A percentile compares a stretch with the other conserved stretches of the same genome.
Conservation (phyloP, 352 stramenopile genomes). For the Phytopythium boreale region DNA sequence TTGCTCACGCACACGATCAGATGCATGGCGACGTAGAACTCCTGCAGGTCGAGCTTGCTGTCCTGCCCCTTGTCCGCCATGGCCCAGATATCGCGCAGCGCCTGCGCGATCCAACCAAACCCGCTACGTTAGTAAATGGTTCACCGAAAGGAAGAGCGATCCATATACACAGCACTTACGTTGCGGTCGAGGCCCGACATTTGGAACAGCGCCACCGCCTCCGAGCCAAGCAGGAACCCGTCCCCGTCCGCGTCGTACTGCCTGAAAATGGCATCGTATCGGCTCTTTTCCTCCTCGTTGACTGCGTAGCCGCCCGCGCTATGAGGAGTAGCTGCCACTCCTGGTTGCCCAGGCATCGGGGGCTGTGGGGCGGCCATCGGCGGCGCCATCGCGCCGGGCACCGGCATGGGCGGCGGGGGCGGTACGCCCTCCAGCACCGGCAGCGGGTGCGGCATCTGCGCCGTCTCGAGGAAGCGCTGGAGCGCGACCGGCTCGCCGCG, state of each 20-base stretch:
- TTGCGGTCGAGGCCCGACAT: constrained; percentile 91
- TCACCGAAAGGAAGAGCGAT: neutral
- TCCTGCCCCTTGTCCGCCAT: constrained; percentile 90
- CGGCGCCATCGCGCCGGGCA: constrained; percentile 4
- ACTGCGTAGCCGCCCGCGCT: constrained; percentile 62
- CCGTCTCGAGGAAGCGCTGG: constrained; percentile 74
- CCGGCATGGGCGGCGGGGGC: constrained; percentile 22
- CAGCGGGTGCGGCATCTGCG: constrained; percentile 47
- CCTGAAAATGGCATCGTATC: constrained; percentile 92
- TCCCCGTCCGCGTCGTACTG: constrained; percentile 90
- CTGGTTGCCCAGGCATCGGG: neutral
- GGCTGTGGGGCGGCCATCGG: constrained; percentile 1
- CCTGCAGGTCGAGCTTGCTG: constrained; percentile 88
- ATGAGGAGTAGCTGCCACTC: neutral
- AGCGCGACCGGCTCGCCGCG: constrained; percentile 56
- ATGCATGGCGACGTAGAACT: constrained; percentile 97
- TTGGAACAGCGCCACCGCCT: constrained; percentile 91
- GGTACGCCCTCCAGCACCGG: constrained; percentile 65
- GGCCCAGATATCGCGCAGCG: constrained; percentile 90
- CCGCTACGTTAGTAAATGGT: neutral
- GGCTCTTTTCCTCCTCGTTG: constrained; percentile 82
- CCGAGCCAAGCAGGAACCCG: constrained; percentile 87
- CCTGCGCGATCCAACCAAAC: constrained; percentile 18
- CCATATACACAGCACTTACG: constrained; percentile 30
- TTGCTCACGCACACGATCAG: constrained; percentile 95